These are phyloP conservation scores for Fusarium brevicatenulatum DNA, from an alignment of 2,329 filamentous ascomycete species.

Conservation along the genomic window DNA sequence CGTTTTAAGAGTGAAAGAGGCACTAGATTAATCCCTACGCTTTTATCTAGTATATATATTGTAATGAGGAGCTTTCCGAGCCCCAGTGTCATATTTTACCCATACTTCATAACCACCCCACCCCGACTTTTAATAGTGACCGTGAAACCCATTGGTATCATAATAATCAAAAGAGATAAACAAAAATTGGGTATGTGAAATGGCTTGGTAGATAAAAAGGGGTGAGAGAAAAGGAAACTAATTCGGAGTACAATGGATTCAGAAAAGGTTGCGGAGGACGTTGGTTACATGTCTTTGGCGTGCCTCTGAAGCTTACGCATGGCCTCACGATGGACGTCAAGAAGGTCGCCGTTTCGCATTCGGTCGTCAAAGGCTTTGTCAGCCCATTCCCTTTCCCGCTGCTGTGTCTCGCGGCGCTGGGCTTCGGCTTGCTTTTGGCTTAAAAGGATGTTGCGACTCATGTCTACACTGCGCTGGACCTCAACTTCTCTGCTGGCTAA, in stretches of 20 bases:
- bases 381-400: slow-evolving; percentile 65
- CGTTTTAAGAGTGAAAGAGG: slow-evolving; percentile 23
- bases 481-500: slow-evolving; percentile 53
- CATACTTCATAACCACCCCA: slow-evolving; percentile 20
- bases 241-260: neutral
- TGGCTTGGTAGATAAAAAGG: slow-evolving; percentile 1
- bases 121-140: slow-evolving; percentile 22
- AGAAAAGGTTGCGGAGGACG: neutral
- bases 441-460: slow-evolving; percentile 66
- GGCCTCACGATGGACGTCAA: slow-evolving; percentile 80
- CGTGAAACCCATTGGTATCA: slow-evolving; percentile 44
- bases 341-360: slow-evolving; percentile 80
- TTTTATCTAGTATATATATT: slow-evolving; percentile 27
- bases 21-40: neutral
- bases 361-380: slow-evolving; percentile 75
- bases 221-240: slow-evolving; percentile 23
- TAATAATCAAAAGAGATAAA: slow-evolving; percentile 24
- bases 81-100: slow-evolving; percentile 27
- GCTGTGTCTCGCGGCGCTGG: slow-evolving; percentile 67
- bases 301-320: slow-evolving; percentile 79
- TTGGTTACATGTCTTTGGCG: slow-evolving; percentile 48
- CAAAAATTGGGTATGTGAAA: slow-evolving; percentile 28
- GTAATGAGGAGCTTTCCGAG: slow-evolving; percentile 13
- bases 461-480: slow-evolving; percentile 61
- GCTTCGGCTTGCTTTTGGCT: slow-evolving; percentile 71